phyloP scores from a whole-genome alignment of 768 basidiomycete species.

The Pisolithus sp. region DNA sequence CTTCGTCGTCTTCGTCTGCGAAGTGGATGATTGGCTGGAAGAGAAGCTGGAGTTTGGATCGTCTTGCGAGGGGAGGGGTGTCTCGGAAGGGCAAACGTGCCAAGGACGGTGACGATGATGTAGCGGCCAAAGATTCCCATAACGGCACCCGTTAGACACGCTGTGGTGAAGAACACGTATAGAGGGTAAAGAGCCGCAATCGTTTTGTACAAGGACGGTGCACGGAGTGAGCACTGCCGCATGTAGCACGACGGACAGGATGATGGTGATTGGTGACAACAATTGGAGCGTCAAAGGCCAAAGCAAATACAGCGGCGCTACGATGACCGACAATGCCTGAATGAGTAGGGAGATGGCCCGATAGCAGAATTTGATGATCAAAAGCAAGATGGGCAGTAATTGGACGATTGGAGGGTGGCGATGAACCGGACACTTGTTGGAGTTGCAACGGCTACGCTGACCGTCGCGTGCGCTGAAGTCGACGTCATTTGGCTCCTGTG shows the following conservation, averaged over 20 bases:
- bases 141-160: constrained; percentile 44
- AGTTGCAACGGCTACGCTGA: background rate
- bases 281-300: constrained; percentile 31
- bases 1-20: constrained; percentile 20
- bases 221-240: constrained; percentile 43
- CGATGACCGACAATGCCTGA: constrained; percentile 8
- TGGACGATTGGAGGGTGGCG: constrained; percentile 19
- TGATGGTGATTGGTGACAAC: constrained; percentile 42
- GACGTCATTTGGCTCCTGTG: background rate
- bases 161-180: constrained; percentile 51
- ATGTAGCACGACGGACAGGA: constrained; percentile 35
- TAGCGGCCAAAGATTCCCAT: constrained; percentile 37
- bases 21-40: constrained; percentile 7
- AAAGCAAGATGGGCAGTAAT: constrained; percentile 16
- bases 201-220: constrained; percentile 29
- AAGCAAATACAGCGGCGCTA: constrained; percentile 17
- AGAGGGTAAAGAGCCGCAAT: constrained; percentile 45
- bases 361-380: constrained; percentile 5
- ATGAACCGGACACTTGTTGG: background rate
- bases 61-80: constrained; percentile 7
- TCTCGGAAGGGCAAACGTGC: constrained; percentile 8
- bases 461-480: background rate
- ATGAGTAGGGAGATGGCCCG: constrained; percentile 11
- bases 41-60: background rate
- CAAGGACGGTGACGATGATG: constrained; percentile 8